Evolutionary conservation across 805 yeast genomes (phyloP), one percentile per base, ranked within the genome.

Genomic region (Nakazawaea sp.): DNA sequence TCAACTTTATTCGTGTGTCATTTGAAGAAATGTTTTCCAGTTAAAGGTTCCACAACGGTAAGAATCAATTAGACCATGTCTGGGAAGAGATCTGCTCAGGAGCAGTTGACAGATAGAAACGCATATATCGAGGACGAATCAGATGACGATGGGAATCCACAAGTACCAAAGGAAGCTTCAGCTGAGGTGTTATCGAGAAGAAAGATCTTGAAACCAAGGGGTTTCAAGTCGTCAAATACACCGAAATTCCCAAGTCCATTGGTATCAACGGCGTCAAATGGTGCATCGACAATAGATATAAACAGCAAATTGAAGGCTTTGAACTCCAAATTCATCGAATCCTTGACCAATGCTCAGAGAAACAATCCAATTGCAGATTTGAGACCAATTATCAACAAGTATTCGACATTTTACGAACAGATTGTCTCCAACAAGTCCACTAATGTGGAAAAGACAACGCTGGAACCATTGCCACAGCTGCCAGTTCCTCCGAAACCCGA

Each of bases 131-230:
- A 48, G 20, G 62, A 65, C 27, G 69, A 64, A 13, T 72, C 64
- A 4, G 65, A 59, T 7, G 64, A 46, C 11, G 35, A 18, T 8
- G 15, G 10, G 19, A 21, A 31, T 6, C 28, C 28, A 12, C 7
- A 6, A 6, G 16, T 58, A 32, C 47, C 67, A 24, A 42, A 48
- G n/a, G 52, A 44, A 32, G 92, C 95, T 0, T 66, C 83, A 1
- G 64, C 72, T 3, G 76, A 68, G 4, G 78, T 75, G 5, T 56
- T 87, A 70, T 73, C 87, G 19, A 68, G 61, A 39, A 67, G 96
- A 50, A 81, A 77, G 61, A 82, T 85, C 16, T 21, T 43, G 26
- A 41, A 38, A 18, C 46, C 44, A 17, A 43, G 38, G 32, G 36
- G 42, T 10, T 31, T 32, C 6, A 36, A 29, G 24, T 8, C 30